Percentiles rank a stretch among this genome's conserved stretches.
phyloP scores from a whole-genome alignment of 257 asterid species.

The Thymus mandschuricus region DNA sequence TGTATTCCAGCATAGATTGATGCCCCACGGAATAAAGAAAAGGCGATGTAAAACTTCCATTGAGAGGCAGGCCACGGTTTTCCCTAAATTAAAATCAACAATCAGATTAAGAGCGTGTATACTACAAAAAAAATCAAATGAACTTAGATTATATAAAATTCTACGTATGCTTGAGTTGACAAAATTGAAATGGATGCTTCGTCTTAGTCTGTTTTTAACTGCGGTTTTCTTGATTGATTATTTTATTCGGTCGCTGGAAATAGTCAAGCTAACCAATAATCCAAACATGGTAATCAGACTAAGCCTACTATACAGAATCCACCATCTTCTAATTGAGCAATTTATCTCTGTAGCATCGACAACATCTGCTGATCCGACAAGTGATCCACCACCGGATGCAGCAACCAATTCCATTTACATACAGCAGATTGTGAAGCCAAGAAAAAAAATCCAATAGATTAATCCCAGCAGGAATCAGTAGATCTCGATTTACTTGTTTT shows the following conservation, averaged over 20 bases:
- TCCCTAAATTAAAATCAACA: slow-evolving; percentile 56
- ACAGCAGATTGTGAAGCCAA: no score
- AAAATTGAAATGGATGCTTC: not conserved
- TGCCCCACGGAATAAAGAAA: slow-evolving; percentile 91
- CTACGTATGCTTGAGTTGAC: not conserved
- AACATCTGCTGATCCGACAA: not conserved
- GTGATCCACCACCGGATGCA: not conserved
- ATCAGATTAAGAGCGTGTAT: slow-evolving; percentile 28
- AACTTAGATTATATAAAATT: not conserved
- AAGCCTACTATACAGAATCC: not conserved
- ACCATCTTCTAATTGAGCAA: not conserved
- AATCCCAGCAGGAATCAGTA: no score
- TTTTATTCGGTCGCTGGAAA: not conserved
- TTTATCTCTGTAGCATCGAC: not conserved
- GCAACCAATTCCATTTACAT: not conserved
- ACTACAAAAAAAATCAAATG: not conserved
- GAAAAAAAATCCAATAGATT: no score
- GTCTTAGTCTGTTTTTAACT: not conserved
- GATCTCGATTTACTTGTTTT: no score
- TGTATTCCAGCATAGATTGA: slow-evolving; percentile 91
- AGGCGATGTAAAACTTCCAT: slow-evolving; percentile 93
- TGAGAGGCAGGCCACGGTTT: slow-evolving; percentile 84
- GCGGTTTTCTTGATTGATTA: not conserved
- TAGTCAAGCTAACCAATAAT: not conserved
- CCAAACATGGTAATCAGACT: not conserved